phyloP scores from a whole-genome alignment of 805 yeast genomes.

The Myxozyma udenii region DNA sequence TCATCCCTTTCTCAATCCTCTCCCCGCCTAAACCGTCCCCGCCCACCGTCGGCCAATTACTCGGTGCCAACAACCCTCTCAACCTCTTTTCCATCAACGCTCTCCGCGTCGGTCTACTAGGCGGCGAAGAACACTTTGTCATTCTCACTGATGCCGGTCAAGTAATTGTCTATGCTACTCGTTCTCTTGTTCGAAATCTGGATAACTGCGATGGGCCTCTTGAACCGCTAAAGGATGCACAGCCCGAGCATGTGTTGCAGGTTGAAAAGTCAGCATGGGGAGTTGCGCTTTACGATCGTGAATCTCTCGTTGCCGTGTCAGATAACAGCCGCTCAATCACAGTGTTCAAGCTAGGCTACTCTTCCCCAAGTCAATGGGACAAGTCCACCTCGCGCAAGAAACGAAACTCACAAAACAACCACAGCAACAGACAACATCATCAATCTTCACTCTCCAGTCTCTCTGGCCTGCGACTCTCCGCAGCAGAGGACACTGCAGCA shows the following conservation, averaged over 20 bases:
- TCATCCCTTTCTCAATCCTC: constrained; percentile 6
- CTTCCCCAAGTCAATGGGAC: not conserved
- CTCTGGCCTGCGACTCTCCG: too few species aligned
- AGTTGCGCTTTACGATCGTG: constrained; percentile 18
- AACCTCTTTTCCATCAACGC: constrained; percentile 21
- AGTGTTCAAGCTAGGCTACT: constrained; percentile 16
- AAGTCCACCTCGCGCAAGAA: not conserved
- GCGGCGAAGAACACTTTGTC: constrained; percentile 24
- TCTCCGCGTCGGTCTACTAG: constrained; percentile 16
- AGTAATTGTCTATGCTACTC: constrained; percentile 15
- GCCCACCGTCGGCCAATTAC: constrained; percentile 17
- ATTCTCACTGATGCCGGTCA: constrained; percentile 27
- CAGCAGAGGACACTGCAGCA: not conserved
- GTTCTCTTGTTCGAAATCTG: constrained; percentile 2
- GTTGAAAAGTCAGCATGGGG: constrained; percentile 28
- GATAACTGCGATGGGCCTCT: constrained; percentile 2
- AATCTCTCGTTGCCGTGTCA: constrained; percentile 17
- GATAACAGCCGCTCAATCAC: constrained; percentile 24
- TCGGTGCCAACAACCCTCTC: constrained; percentile 24
- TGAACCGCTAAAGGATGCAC: constrained; percentile 1
- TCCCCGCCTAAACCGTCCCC: constrained; percentile 18
- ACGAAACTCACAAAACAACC: not conserved
- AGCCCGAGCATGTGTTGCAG: constrained; percentile 18
- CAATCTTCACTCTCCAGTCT: too few species aligned
- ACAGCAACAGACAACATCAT: too few species aligned